Percentiles rank a stretch among this genome's conserved stretches.
Evolutionary conservation across 2,329 filamentous ascomycete genomes (phyloP).

Genomic region (Calonectria leucothoes): DNA sequence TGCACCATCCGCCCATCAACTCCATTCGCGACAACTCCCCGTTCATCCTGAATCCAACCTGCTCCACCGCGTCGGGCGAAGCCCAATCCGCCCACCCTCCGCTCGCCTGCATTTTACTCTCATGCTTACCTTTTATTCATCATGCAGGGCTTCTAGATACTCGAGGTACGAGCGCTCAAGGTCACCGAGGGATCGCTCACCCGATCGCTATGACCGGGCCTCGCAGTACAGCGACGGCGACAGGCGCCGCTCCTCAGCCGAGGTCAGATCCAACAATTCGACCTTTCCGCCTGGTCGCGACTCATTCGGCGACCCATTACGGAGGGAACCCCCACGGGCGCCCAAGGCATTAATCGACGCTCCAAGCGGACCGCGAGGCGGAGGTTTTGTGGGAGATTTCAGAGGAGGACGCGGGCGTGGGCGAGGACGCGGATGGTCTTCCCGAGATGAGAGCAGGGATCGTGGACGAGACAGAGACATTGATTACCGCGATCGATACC

Average conservation of each 20-base stretch:
- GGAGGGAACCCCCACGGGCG: constrained; percentile 81
- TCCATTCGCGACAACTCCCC: neutral
- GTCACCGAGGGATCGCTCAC: constrained; percentile 76
- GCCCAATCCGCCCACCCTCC: neutral
- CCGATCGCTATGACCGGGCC: constrained; percentile 70
- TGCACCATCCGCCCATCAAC: neutral
- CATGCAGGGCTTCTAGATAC: constrained; percentile 69
- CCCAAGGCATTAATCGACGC: constrained; percentile 82
- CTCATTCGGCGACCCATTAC: constrained; percentile 64
- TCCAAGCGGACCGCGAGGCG: constrained; percentile 74
- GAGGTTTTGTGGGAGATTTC: constrained; percentile 74
- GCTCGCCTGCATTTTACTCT: neutral
- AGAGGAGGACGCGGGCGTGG: constrained; percentile 63
- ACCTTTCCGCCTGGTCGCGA: constrained; percentile 72
- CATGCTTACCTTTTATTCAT: constrained; percentile 42
- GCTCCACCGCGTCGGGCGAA: neutral
- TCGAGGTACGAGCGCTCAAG: constrained; percentile 70
- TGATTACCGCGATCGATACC: constrained; percentile 69
- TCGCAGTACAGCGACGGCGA: constrained; percentile 72
- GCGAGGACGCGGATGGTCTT: constrained; percentile 67
- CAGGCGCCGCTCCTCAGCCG: constrained; percentile 74
- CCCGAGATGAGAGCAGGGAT: constrained; percentile 71
- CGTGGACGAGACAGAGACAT: constrained; percentile 69
- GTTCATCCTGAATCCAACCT: neutral
- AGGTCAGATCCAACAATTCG: constrained; percentile 66